Conservation (phyloP, 148 eudicot species). For the Persicaria tinctoria region DNA sequence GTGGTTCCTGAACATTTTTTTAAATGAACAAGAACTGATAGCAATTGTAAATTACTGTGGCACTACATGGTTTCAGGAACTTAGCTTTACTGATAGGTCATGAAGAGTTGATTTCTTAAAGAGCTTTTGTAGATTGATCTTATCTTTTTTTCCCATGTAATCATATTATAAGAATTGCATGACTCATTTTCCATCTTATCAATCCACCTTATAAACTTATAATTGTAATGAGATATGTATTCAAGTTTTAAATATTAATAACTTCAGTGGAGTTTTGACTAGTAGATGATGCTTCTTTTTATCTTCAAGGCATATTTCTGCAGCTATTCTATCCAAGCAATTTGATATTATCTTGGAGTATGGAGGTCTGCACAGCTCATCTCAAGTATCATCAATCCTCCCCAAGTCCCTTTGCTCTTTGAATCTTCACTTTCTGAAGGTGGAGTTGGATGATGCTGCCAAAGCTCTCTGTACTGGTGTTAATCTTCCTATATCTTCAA, state of each 20-base stretch:
- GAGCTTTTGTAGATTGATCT: not conserved
- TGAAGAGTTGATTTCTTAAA: not conserved
- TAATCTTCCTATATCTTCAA: constrained; percentile 19
- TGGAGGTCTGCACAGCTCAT: constrained; percentile 44
- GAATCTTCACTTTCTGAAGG: constrained; percentile 48
- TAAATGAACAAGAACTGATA: not conserved
- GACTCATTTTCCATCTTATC: not conserved
- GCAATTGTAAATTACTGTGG: not conserved
- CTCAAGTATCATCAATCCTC: constrained; percentile 35
- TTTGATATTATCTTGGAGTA: constrained; percentile 56
- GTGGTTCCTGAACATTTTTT: not conserved
- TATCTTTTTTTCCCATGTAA: not conserved
- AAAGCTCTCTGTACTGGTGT: constrained; percentile 52
- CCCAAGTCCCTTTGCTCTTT: constrained; percentile 23
- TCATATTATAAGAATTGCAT: not conserved
- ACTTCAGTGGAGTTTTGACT: not conserved
- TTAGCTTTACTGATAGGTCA: not conserved
- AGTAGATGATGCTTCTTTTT: constrained; percentile 12
- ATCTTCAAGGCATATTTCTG: constrained; percentile 37
- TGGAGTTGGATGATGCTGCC: constrained; percentile 37
- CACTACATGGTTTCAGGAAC: not conserved
- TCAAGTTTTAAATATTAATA: not conserved
- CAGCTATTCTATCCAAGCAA: constrained; percentile 37
- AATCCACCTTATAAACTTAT: not conserved
- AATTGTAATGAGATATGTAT: not conserved